Evolutionary conservation across 768 basidiomycete genomes (phyloP).

Genomic region (Auricularia cornea): DNA sequence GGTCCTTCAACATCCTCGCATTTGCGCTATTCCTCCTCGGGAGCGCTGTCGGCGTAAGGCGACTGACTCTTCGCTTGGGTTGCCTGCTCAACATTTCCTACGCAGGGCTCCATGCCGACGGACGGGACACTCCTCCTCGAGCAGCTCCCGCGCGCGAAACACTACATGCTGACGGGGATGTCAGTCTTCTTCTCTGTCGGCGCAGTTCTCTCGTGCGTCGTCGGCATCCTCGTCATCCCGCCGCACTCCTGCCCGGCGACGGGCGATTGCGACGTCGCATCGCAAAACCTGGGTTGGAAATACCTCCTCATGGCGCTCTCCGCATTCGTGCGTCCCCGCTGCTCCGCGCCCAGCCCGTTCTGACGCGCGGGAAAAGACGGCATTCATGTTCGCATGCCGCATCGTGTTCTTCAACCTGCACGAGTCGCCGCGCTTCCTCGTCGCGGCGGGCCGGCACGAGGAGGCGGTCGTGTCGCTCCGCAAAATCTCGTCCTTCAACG

Average conservation of each 20-base stretch:
- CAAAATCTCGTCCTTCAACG: slow-evolving; percentile 82
- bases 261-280: slow-evolving; percentile 51
- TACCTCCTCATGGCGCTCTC: slow-evolving; percentile 71
- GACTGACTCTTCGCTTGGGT: slow-evolving; percentile 5
- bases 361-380: slow-evolving; percentile 44
- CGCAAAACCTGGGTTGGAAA: slow-evolving; percentile 83
- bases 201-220: slow-evolving; percentile 73
- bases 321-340: slow-evolving; percentile 56
- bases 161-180: slow-evolving; percentile 84
- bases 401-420: slow-evolving; percentile 87
- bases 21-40: slow-evolving; percentile 78
- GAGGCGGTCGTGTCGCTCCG: slow-evolving; percentile 81
- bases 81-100: neutral
- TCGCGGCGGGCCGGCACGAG: slow-evolving; percentile 73
- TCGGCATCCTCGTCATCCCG: slow-evolving; percentile 76
- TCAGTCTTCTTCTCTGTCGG: slow-evolving; percentile 96
- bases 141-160: slow-evolving; percentile 85
- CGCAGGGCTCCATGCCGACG: slow-evolving; percentile 89
- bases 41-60: slow-evolving; percentile 80
- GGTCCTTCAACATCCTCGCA: slow-evolving; percentile 62
- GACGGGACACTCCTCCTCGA: slow-evolving; percentile 90
- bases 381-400: slow-evolving; percentile 78
- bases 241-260: slow-evolving; percentile 52
- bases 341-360: neutral
- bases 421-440: slow-evolving; percentile 91